These are phyloP conservation scores for Saccharomyces paradoxus DNA, from an alignment of 805 yeast genomes.

Conservation along the genomic window DNA sequence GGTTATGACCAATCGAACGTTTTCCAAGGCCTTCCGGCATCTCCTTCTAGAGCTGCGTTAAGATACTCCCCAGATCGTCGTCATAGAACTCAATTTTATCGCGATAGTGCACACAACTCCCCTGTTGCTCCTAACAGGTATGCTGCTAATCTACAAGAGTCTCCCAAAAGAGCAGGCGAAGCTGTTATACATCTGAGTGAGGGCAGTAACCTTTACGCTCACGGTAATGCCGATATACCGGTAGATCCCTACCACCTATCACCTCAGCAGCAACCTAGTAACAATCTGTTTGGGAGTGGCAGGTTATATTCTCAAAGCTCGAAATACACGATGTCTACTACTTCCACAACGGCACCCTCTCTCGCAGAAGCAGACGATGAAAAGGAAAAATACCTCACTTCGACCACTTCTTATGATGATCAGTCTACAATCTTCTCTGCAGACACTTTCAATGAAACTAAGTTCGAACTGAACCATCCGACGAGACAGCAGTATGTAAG, in stretches of 20 bases:
- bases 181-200: conserved; percentile 43
- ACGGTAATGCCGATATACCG: conserved; percentile 5
- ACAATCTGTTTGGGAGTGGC: conserved; percentile 5
- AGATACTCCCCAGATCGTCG: conserved; percentile 36
- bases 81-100: conserved; percentile 24
- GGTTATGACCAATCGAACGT: conserved; percentile 21
- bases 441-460: conserved; percentile 31
- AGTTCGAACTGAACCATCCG: conserved; percentile 31
- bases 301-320: conserved; percentile 19
- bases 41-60: conserved; percentile 35
- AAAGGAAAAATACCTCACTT: conserved; percentile 24
- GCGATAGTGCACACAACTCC: conserved; percentile 26
- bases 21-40: conserved; percentile 31
- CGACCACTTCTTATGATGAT: conserved; percentile 51
- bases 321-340: conserved; percentile 15
- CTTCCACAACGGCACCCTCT: conserved; percentile 22
- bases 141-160: conserved; percentile 57
- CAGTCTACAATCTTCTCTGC: conserved; percentile 26
- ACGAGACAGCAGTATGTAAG: conserved; percentile 29
- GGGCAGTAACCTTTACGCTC: conserved; percentile 1
- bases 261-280: conserved; percentile 7
- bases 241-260: conserved; percentile 3
- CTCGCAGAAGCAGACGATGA: conserved; percentile 19
- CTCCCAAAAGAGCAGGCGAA: conserved; percentile 55
- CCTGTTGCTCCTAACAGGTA: conserved; percentile 50